Percentiles rank a stretch among this genome's conserved stretches.
Conservation (phyloP, 139 green algal genomes). For the Auxenochlorella protothecoides region DNA sequence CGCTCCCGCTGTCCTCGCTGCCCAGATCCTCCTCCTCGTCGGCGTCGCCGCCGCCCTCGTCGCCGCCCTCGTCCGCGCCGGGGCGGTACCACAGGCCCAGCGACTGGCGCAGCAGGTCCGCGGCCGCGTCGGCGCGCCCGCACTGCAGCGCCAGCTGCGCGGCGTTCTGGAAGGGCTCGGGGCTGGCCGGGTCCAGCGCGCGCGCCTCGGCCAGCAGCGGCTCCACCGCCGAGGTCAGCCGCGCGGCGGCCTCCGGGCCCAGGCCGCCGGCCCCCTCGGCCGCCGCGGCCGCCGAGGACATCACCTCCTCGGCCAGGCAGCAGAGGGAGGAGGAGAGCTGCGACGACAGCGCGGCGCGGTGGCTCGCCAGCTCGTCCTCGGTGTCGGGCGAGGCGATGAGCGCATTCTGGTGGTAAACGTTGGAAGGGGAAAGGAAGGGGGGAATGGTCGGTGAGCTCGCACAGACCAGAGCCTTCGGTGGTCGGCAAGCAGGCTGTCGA, state of each 20-base stretch:
- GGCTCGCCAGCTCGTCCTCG: conserved; percentile 17
- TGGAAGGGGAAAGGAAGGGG: not conserved
- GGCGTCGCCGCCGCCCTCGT: conserved; percentile 9
- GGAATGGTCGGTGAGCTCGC: not conserved
- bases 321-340: conserved; percentile 44
- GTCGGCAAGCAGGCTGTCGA: not conserved
- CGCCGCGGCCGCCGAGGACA: conserved; percentile 20
- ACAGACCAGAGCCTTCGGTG: not conserved
- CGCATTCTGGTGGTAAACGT: not conserved
- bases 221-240: conserved; percentile 23
- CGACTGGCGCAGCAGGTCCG: conserved; percentile 44
- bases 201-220: conserved; percentile 30
- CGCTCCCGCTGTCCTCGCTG: not conserved
- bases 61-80: conserved; percentile 12
- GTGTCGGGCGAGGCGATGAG: not conserved
- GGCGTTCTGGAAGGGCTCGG: conserved; percentile 60
- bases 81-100: conserved; percentile 60
- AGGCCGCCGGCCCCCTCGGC: conserved; percentile 10
- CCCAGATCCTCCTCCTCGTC: conserved; percentile 12
- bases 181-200: conserved; percentile 22
- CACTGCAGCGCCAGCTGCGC: conserved; percentile 47
- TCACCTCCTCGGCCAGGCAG: conserved; percentile 51
- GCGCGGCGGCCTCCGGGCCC: conserved; percentile 4
- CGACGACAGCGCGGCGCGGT: not conserved
- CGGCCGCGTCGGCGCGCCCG: conserved; percentile 47